Conservation (phyloP, 257 asterid species). For the Solanum piurae region DNA sequence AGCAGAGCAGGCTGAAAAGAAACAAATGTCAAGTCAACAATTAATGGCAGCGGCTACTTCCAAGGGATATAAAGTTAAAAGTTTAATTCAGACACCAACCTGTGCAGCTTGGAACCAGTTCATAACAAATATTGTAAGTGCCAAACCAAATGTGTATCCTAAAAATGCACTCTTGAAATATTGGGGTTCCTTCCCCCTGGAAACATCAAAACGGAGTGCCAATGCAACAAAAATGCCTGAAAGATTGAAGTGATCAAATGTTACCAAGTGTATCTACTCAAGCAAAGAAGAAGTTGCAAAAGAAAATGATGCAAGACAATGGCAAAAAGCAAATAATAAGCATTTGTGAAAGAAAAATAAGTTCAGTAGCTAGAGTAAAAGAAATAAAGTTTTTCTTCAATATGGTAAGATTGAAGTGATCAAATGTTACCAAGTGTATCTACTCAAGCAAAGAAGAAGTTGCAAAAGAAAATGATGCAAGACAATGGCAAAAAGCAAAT, state of each 20-base stretch:
- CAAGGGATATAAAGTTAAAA: background rate
- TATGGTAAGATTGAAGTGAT: background rate
- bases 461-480: no score
- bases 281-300: background rate
- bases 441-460: no score
- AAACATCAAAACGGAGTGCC: constrained; percentile 89
- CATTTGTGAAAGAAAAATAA: background rate
- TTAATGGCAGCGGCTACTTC: background rate
- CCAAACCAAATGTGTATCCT: constrained; percentile 67
- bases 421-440: no score
- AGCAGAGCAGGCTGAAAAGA: constrained; percentile 79
- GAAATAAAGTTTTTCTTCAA: background rate
- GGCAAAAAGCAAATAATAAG: background rate
- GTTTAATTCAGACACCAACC: constrained; percentile 22
- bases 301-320: background rate
- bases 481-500: no score
- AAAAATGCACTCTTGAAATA: constrained; percentile 87
- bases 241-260: background rate
- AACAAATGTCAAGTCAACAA: background rate
- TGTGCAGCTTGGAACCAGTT: constrained; percentile 99
- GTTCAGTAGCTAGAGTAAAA: background rate
- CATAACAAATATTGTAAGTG: constrained; percentile 75
- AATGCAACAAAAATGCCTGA: constrained; percentile 96
- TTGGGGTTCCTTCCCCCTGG: constrained; percentile 67
- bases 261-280: background rate